A percentile compares a stretch with the other conserved stretches of the same genome.
These are phyloP conservation scores for Bruguiera gymnorhiza DNA, from an alignment of 345 rosid species.

Conservation along the genomic window DNA sequence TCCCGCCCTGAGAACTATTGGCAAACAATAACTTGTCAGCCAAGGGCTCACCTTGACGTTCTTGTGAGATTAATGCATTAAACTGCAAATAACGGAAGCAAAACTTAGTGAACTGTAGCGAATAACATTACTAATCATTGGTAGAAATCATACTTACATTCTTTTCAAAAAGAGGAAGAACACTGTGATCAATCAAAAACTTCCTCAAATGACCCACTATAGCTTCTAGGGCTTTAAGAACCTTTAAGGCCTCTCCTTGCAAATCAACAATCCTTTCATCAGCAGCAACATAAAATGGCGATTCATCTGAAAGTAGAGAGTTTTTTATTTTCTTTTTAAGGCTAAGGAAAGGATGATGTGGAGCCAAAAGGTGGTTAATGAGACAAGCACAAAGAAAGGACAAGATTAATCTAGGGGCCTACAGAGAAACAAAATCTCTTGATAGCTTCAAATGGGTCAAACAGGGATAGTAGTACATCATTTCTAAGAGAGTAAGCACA, in stretches of 20 bases:
- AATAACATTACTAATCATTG: background rate
- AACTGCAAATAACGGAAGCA: conserved; percentile 32
- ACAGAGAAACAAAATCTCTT: too few relatives aligned
- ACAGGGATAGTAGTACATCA: too few relatives aligned
- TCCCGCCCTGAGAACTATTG: conserved; percentile 28
- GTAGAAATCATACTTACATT: conserved; percentile 41
- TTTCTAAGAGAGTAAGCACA: too few relatives aligned
- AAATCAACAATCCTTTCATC: conserved; percentile 78
- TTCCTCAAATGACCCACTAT: conserved; percentile 70
- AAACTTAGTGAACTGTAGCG: background rate
- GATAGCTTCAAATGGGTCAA: too few relatives aligned
- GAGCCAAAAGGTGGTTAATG: too few relatives aligned
- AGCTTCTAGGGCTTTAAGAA: conserved; percentile 61
- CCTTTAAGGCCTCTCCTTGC: conserved; percentile 70
- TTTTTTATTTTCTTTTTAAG: background rate
- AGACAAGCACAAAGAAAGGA: too few relatives aligned
- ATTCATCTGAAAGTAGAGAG: conserved; percentile 49
- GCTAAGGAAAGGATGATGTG: too few relatives aligned
- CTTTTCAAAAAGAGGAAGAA: conserved; percentile 77
- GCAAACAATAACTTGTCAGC: conserved; percentile 41
- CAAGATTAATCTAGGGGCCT: too few relatives aligned
- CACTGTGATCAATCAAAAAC: conserved; percentile 74
- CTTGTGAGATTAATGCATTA: conserved; percentile 47
- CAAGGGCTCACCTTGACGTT: conserved; percentile 49
- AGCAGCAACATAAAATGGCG: conserved; percentile 48